Base-by-base conservation (phyloP, 345 rosid genomes). In the Lenwebbia sp. region DNA sequence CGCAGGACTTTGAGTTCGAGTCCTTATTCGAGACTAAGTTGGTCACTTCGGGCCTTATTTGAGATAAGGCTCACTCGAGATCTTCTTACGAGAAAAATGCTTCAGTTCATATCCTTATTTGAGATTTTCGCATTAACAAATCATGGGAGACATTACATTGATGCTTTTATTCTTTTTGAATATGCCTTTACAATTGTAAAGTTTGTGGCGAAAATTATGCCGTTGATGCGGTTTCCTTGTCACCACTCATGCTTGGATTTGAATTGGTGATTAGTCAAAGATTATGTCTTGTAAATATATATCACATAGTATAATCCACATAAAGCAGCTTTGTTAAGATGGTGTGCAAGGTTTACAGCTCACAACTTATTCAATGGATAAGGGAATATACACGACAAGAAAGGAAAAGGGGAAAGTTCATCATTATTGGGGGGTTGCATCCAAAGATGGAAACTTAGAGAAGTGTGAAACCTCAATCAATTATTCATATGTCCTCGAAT, bases 11-110 rank as follows among this genome's bases (percentile, higher is more conserved):
- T 30, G 41, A 62, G 41, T 3, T 62, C 12, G 3, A 40, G 75
- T 10, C 7, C 6, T 19, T 1, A 1, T 33, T 33, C 5, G 4
- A 70, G 25, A 19, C 25, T 17, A 33, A 8, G 47, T 70, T 3
- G 1, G 3, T 1, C 40, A 0, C 11, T 28, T 3, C 22, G 1
- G 4, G 11, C 13, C 3, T 30, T 30, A 65, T 65, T 33, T 9
- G 78, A 65, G 1, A 65, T 8, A 17, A 17, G 2, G 0, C 17
- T 65, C 5, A 0, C 25, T 17, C 1, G 1, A 2, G 21, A 4
- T 10, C 40, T 17, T 1, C 15, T 62, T 6, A 3, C 28, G 2
- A 62, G 1, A 62, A 7, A 62, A 28, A 14, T 0, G 10, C 15
- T 62, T 6, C 0, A 0, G 40, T 7, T 0, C 6, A 14, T 19